Conservation (phyloP, 208 protist species). For the Leishmania martiniquensis region DNA sequence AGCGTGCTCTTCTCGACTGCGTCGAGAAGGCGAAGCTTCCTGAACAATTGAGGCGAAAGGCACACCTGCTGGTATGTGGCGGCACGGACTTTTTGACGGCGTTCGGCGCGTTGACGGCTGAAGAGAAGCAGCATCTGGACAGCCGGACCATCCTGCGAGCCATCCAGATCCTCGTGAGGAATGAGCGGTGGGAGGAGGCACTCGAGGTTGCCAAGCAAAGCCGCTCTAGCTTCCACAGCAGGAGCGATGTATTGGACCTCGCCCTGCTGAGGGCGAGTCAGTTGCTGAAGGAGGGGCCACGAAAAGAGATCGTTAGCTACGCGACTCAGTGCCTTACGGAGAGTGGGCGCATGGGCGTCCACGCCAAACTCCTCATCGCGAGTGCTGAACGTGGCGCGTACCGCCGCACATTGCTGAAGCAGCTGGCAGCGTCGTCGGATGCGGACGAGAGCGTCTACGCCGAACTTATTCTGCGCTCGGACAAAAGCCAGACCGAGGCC, state of each 20-base stretch:
- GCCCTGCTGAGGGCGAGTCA: constrained; percentile 36
- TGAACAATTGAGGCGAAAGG: constrained; percentile 26
- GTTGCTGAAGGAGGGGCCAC: constrained; percentile 38
- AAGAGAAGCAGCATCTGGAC: constrained; percentile 30
- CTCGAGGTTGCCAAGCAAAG: constrained; percentile 54
- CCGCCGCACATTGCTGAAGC: constrained; percentile 51
- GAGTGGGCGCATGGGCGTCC: constrained; percentile 35
- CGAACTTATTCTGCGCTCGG: constrained; percentile 63
- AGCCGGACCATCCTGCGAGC: constrained; percentile 35
- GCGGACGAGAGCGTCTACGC: constrained; percentile 81
- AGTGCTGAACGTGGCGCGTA: constrained; percentile 44
- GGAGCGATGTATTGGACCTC: constrained; percentile 48
- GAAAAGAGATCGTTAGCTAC: constrained; percentile 38
- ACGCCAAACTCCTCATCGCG: constrained; percentile 63
- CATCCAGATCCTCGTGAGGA: constrained; percentile 24
- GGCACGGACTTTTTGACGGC: constrained; percentile 33
- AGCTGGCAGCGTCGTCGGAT: constrained; percentile 58
- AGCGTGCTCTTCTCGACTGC: constrained; percentile 19
- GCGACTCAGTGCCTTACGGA: constrained; percentile 51
- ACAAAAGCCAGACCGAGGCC: constrained; percentile 43
- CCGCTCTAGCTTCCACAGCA: constrained; percentile 42
- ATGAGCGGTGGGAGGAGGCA: constrained; percentile 68
- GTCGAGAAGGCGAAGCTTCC: constrained; percentile 32
- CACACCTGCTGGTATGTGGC: constrained; percentile 27
- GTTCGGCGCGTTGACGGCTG: constrained; percentile 30